A percentile compares a stretch with the other conserved stretches of the same genome.
phyloP scores from a whole-genome alignment of 192 early-diverging fungal genomes.

The Borealophlyctis nickersoniae region DNA sequence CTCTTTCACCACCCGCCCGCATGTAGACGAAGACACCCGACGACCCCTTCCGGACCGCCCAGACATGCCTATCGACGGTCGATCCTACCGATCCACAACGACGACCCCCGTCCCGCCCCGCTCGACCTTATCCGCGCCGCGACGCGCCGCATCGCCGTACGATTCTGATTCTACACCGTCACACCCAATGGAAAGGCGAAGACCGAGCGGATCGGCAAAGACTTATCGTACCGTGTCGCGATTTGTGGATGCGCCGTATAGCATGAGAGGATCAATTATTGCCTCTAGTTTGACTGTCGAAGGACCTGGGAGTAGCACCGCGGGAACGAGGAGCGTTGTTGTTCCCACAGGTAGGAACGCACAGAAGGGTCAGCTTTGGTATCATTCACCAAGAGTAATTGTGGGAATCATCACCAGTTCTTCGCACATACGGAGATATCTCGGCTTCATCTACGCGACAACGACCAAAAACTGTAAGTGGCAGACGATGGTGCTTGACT shows the following conservation, averaged over 20 bases:
- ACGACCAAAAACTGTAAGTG: no score
- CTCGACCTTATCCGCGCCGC: neutral
- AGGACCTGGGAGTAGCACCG: no score
- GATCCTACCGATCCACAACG: neutral
- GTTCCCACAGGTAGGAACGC: no score
- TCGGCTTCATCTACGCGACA: no score
- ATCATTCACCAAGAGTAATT: no score
- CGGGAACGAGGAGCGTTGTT: no score
- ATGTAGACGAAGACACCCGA: neutral
- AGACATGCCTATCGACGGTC: neutral
- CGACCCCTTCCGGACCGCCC: neutral
- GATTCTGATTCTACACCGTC: neutral
- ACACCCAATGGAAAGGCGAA: neutral
- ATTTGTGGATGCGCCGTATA: constrained; percentile 2
- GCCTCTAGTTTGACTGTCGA: neutral
- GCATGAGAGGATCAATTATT: neutral
- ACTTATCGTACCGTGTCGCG: constrained; percentile 9
- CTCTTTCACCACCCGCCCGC: neutral
- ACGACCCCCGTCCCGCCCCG: neutral
- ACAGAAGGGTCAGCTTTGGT: no score
- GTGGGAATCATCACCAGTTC: no score
- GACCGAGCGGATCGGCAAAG: constrained; percentile 13
- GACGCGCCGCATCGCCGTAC: neutral
- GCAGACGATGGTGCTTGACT: no score
- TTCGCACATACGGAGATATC: no score